Percentiles rank a stretch among this genome's conserved stretches.
Evolutionary conservation across 2,329 filamentous ascomycete genomes (phyloP).

Genomic region (Pseudocercospora fuligena): DNA sequence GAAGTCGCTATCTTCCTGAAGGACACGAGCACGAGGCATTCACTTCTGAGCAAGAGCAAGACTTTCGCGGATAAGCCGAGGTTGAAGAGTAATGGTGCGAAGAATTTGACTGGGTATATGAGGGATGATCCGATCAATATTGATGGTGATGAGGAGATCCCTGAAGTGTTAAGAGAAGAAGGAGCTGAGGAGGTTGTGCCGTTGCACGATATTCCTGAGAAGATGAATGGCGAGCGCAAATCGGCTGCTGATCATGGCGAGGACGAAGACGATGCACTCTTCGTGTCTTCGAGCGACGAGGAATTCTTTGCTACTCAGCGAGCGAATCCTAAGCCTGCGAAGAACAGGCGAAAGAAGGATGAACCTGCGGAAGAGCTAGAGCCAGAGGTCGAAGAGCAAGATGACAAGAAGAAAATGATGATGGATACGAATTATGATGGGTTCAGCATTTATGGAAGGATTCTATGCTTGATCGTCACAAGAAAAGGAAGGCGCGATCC

Average conservation of each 20-base stretch:
- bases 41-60: conserved; percentile 84
- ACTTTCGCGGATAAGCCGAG: conserved; percentile 57
- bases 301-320: conserved; percentile 41
- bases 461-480: conserved; percentile 87
- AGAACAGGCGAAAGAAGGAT: conserved; percentile 32
- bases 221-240: conserved; percentile 33
- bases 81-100: conserved; percentile 48
- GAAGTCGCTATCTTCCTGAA: conserved; percentile 94
- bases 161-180: conserved; percentile 58
- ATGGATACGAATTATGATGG: conserved; percentile 91
- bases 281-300: conserved; percentile 45
- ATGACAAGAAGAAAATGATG: conserved; percentile 89
- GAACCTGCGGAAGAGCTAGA: conserved; percentile 28
- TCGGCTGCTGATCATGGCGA: conserved; percentile 23
- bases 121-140: conserved; percentile 50
- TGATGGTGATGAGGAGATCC: conserved; percentile 52
- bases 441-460: conserved; percentile 92
- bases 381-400: conserved; percentile 41
- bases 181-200: conserved; percentile 62
- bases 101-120: conserved; percentile 52
- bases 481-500: conserved; percentile 61
- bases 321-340: conserved; percentile 31
- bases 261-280: conserved; percentile 39
- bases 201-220: conserved; percentile 63
- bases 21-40: conserved; percentile 82